Evolutionary conservation across 164 flowering plant species (phyloP).

Genomic region (Umbilicus rupestris): DNA sequence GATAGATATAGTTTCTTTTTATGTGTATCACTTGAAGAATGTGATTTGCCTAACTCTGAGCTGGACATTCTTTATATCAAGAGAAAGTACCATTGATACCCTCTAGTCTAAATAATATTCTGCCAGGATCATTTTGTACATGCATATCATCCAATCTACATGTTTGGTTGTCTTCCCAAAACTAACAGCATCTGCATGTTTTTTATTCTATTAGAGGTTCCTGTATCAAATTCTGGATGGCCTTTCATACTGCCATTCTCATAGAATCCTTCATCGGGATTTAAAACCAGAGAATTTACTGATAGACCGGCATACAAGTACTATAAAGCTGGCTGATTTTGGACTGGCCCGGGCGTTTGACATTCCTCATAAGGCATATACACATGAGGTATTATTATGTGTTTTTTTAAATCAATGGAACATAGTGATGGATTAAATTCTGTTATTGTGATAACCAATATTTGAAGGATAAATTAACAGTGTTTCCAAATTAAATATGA

Average conservation of each 20-base stretch:
- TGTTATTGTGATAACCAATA: background rate
- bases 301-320: slow-evolving; percentile 68
- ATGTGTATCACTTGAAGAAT: background rate
- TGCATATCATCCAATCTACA: background rate
- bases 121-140: background rate
- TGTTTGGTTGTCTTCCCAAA: background rate
- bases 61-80: background rate
- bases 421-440: background rate
- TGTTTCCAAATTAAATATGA: background rate
- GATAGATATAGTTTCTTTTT: background rate
- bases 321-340: slow-evolving; percentile 88
- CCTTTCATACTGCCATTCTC: slow-evolving; percentile 83
- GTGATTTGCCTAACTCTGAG: background rate
- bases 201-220: background rate
- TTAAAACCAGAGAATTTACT: slow-evolving; percentile 85
- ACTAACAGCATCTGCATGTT: slow-evolving; percentile 21
- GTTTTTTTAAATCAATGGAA: background rate
- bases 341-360: slow-evolving; percentile 92
- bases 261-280: slow-evolving; percentile 85
- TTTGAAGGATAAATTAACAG: background rate
- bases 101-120: background rate
- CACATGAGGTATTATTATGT: slow-evolving; percentile 56
- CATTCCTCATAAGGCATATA: slow-evolving; percentile 76
- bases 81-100: background rate
- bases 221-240: slow-evolving; percentile 81